Conservation (phyloP, 1,284 basidiomycete genomes). For the Fomitopsis pinicola region DNA sequence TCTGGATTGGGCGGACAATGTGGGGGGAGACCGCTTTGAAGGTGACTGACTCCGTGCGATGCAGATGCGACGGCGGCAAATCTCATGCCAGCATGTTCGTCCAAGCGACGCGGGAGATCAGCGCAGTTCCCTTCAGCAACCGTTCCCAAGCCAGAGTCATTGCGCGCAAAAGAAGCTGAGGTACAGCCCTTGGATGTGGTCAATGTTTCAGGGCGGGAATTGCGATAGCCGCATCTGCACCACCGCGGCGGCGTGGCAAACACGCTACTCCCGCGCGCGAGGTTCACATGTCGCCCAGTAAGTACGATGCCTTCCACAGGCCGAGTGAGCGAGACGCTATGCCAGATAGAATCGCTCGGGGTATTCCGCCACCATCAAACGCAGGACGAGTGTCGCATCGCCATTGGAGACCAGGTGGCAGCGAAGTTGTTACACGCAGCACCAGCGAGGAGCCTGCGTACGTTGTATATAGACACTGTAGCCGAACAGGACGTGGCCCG, state of each 20-base stretch:
- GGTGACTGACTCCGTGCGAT: background rate
- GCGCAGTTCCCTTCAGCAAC: constrained; percentile 1
- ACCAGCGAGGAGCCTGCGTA: background rate
- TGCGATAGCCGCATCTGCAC: background rate
- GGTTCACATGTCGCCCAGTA: background rate
- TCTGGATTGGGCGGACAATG: background rate
- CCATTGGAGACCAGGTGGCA: background rate
- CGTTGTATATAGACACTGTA: background rate
- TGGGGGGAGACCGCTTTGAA: background rate
- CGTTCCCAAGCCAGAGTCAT: constrained; percentile 3
- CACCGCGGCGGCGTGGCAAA: constrained; percentile 3
- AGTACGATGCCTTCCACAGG: background rate
- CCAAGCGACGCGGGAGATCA: background rate
- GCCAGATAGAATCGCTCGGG: background rate
- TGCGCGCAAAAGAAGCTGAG: background rate
- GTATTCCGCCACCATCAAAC: background rate
- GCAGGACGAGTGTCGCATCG: background rate
- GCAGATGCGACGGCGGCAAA: background rate
- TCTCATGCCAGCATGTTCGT: background rate
- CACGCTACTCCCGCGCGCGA: constrained; percentile 1
- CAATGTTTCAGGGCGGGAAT: constrained; percentile 6
- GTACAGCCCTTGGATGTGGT: background rate
- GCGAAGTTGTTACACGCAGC: constrained; percentile 2
- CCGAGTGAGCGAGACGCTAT: background rate
- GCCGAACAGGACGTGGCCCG: background rate